phyloP scores from a whole-genome alignment of 805 yeast genomes.

The Lachancea cidri region DNA sequence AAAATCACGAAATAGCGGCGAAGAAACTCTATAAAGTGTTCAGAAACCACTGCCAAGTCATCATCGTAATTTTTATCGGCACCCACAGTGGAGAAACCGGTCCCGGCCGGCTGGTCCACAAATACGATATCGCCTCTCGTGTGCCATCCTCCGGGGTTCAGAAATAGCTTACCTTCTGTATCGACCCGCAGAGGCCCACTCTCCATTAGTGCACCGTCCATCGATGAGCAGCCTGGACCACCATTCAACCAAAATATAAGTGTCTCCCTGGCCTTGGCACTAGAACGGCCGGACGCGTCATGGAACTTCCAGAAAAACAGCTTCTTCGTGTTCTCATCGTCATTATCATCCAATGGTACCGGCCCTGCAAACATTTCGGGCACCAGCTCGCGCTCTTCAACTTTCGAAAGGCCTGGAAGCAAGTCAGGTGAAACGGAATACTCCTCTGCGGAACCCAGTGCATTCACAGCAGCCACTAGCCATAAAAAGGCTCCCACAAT shows the following conservation, averaged over 20 bases:
- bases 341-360: slow-evolving; percentile 40
- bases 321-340: slow-evolving; percentile 47
- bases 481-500: not conserved
- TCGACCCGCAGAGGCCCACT: slow-evolving; percentile 78
- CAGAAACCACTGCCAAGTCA: slow-evolving; percentile 53
- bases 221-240: slow-evolving; percentile 97
- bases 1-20: slow-evolving; percentile 61
- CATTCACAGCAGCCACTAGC: not conserved
- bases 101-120: slow-evolving; percentile 92
- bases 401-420: slow-evolving; percentile 25
- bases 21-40: slow-evolving; percentile 61
- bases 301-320: slow-evolving; percentile 75
- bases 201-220: slow-evolving; percentile 96
- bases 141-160: slow-evolving; percentile 80
- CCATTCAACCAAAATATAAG: slow-evolving; percentile 90
- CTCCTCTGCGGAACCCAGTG: slow-evolving; percentile 9
- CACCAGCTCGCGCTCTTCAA: slow-evolving; percentile 16
- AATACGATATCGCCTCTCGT: slow-evolving; percentile 72
- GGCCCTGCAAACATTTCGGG: slow-evolving; percentile 61
- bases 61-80: slow-evolving; percentile 34
- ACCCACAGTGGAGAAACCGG: slow-evolving; percentile 74
- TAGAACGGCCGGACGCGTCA: slow-evolving; percentile 25
- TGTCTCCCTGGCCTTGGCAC: slow-evolving; percentile 31
- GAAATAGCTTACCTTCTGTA: slow-evolving; percentile 39
- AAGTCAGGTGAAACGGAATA: slow-evolving; percentile 25